Evolutionary conservation across 1,284 basidiomycete species (phyloP).

Genomic region (Cutaneotrichosporon cyanovorans): DNA sequence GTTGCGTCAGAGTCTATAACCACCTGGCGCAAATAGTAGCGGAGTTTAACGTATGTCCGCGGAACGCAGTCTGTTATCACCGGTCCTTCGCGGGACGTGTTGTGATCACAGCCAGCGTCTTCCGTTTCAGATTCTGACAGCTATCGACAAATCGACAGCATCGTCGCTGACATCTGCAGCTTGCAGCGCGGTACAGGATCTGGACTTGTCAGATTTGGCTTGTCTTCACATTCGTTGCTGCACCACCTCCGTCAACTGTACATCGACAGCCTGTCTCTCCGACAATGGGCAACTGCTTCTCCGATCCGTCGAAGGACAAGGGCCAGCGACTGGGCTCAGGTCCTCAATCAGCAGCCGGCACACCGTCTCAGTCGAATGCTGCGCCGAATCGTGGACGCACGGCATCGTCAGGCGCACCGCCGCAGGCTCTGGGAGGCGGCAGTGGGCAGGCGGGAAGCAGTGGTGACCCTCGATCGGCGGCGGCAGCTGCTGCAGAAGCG

Average conservation of each 20-base stretch:
- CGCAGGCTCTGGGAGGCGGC: slow-evolving; percentile 20
- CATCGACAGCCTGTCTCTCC: neutral
- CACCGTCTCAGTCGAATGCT: neutral
- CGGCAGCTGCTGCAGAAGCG: slow-evolving; percentile 40
- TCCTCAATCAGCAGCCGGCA: slow-evolving; percentile 7
- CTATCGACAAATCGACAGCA: too few relatives aligned
- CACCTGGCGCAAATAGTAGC: neutral
- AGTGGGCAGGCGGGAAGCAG: neutral
- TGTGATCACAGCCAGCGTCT: too few relatives aligned
- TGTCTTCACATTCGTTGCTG: too few relatives aligned
- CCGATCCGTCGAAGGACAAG: slow-evolving; percentile 34
- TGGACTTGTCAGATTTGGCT: too few relatives aligned
- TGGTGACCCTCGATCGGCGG: slow-evolving; percentile 33
- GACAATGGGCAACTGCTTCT: slow-evolving; percentile 45
- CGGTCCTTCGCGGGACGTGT: too few relatives aligned
- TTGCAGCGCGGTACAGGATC: too few relatives aligned
- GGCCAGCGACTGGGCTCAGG: slow-evolving; percentile 38
- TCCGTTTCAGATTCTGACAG: too few relatives aligned
- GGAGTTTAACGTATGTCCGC: neutral
- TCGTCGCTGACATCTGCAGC: too few relatives aligned
- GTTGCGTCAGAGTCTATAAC: neutral
- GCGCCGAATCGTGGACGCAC: neutral
- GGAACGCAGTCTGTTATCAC: too few relatives aligned
- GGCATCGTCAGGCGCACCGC: slow-evolving; percentile 8
- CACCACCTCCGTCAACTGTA: too few relatives aligned